Conservation (phyloP, 2,329 filamentous ascomycete species). For the Hypoxylon sp. region DNA sequence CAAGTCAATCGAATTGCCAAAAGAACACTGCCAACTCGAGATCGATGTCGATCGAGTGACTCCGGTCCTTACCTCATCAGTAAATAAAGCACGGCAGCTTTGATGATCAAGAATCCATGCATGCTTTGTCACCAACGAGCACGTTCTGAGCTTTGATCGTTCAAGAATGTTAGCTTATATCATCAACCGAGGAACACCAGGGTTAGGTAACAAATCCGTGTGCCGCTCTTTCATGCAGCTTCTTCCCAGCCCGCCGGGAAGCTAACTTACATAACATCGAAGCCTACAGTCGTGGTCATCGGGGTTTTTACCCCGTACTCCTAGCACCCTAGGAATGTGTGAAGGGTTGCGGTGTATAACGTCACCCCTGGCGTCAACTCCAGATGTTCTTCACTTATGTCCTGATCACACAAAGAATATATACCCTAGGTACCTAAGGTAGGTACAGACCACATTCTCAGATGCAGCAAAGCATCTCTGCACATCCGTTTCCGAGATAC, state of each 20-base stretch:
- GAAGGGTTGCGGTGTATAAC: conserved; percentile 10
- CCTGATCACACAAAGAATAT: background rate
- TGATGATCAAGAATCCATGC: background rate
- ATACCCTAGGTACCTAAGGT: no score
- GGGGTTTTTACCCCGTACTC: no score
- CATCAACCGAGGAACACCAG: background rate
- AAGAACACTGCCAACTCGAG: conserved; percentile 13
- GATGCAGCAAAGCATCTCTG: conserved; percentile 19
- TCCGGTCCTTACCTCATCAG: background rate
- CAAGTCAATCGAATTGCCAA: conserved; percentile 14
- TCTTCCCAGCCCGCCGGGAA: background rate
- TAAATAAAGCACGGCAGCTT: background rate
- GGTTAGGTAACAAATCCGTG: background rate
- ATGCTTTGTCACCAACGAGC: background rate
- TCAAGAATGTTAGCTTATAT: background rate
- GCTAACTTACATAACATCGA: background rate
- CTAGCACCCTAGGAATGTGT: background rate
- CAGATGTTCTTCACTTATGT: conserved; percentile 2
- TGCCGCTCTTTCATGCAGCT: background rate
- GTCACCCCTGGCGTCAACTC: conserved; percentile 29
- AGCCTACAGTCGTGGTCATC: background rate
- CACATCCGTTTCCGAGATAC: conserved; percentile 4
- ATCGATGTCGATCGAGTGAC: conserved; percentile 4
- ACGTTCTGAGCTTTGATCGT: background rate
- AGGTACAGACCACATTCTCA: conserved; percentile 5